phyloP scores from a whole-genome alignment of 768 basidiomycete genomes.

The Porpolomopsis calyptriformis region DNA sequence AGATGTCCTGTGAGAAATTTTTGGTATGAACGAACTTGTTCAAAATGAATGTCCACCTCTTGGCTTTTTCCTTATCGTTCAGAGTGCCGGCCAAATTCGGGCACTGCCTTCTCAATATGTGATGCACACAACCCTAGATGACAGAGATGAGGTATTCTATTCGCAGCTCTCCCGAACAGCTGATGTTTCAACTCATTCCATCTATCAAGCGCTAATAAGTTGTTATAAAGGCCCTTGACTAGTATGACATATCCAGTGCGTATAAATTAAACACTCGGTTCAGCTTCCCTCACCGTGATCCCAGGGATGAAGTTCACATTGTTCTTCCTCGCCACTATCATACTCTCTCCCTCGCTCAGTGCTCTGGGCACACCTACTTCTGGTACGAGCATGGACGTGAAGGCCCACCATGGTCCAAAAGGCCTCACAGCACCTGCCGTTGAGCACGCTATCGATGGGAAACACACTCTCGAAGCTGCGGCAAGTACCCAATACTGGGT shows the following conservation, averaged over 20 bases:
- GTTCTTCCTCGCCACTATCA: neutral
- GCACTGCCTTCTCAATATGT: no score
- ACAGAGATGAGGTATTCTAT: no score
- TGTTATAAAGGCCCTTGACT: neutral
- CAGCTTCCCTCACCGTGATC: neutral
- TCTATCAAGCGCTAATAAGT: neutral
- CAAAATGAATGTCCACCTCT: no score
- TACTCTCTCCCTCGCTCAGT: neutral
- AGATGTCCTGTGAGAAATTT: no score
- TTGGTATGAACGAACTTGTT: no score
- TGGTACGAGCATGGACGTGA: neutral
- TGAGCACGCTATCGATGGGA: neutral
- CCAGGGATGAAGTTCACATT: neutral
- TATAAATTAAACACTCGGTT: neutral
- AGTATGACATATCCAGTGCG: neutral
- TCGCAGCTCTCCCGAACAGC: neutral
- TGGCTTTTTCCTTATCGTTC: no score
- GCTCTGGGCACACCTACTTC: neutral
- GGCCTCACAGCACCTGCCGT: neutral
- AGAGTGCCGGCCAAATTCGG: no score
- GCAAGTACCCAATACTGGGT: conserved; percentile 9
- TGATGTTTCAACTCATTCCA: no score
- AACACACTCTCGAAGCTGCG: neutral
- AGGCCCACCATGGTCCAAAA: neutral
- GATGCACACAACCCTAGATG: no score